Evolutionary conservation across 176 grass and related monocot species (phyloP).

Genomic region (Aegilops bicornis): DNA sequence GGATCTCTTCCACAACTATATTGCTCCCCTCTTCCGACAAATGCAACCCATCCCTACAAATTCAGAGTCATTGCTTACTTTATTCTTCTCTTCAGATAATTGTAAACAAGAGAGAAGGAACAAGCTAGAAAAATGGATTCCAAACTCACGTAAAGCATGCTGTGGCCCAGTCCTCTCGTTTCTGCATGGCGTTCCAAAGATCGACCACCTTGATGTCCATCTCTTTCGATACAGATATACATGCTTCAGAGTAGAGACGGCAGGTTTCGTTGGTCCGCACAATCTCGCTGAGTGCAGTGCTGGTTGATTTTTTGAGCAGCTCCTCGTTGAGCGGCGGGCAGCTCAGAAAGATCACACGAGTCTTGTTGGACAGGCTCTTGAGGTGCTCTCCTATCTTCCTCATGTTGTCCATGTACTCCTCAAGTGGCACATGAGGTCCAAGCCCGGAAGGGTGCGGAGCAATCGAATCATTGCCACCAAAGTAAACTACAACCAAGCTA

Average conservation of each 20-base stretch:
- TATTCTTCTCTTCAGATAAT: neutral
- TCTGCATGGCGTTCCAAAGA: slow-evolving; percentile 71
- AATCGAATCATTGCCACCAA: slow-evolving; percentile 90
- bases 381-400: slow-evolving; percentile 78
- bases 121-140: neutral
- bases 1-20: slow-evolving; percentile 16
- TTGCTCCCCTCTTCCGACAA: slow-evolving; percentile 51
- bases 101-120: neutral
- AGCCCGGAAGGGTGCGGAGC: slow-evolving; percentile 62
- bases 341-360: slow-evolving; percentile 72
- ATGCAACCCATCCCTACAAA: slow-evolving; percentile 52
- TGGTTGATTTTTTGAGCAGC: slow-evolving; percentile 45
- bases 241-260: slow-evolving; percentile 71
- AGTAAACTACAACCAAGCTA: slow-evolving; percentile 84
- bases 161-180: slow-evolving; percentile 56
- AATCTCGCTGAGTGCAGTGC: slow-evolving; percentile 50
- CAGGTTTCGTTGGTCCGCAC: slow-evolving; percentile 68
- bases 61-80: neutral
- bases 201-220: slow-evolving; percentile 85
- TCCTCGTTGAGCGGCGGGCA: slow-evolving; percentile 87
- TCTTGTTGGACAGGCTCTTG: slow-evolving; percentile 71
- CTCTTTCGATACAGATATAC: slow-evolving; percentile 62
- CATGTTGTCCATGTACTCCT: slow-evolving; percentile 82
- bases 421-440: slow-evolving; percentile 82
- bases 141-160: slow-evolving; percentile 71